phyloP scores from a whole-genome alignment of 352 stramenopile genomes.

The Globisporangium iwayamae region DNA sequence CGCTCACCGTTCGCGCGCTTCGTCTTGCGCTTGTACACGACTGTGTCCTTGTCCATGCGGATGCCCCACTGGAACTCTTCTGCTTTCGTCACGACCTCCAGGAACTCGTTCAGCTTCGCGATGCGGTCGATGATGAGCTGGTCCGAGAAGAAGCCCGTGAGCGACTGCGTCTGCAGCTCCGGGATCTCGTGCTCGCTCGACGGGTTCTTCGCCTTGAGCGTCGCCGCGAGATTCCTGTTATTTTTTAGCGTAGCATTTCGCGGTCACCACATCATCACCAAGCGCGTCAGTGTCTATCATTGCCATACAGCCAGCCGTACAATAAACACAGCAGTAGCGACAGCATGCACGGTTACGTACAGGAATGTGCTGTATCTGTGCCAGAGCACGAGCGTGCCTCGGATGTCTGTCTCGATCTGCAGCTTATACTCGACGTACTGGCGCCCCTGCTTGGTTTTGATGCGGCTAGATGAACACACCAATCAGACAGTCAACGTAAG shows the following conservation, averaged over 20 bases:
- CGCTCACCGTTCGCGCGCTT: constrained; percentile 54
- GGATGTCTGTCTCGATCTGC: constrained; percentile 84
- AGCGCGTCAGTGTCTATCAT: not conserved
- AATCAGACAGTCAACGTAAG: not conserved
- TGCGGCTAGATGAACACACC: constrained; percentile 37
- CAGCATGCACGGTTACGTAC: constrained; percentile 27
- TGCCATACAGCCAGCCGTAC: not conserved
- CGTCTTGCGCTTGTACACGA: constrained; percentile 87
- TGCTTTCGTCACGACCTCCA: constrained; percentile 80
- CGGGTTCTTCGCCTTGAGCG: constrained; percentile 79
- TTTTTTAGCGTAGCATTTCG: not conserved
- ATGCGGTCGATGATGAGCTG: constrained; percentile 85
- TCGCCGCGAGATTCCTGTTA: constrained; percentile 66
- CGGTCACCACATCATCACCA: not conserved
- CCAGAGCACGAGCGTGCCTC: constrained; percentile 82
- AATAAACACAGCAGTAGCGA: not conserved
- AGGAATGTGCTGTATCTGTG: constrained; percentile 89
- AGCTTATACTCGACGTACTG: constrained; percentile 85
- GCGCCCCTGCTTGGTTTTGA: constrained; percentile 82
- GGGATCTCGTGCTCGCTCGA: constrained; percentile 69
- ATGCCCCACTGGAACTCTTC: constrained; percentile 88
- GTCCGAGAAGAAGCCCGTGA: constrained; percentile 82
- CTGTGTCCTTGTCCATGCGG: constrained; percentile 88
- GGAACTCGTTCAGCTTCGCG: constrained; percentile 83
- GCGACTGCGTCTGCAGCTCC: constrained; percentile 78